Conservation (phyloP, 2,329 filamentous ascomycete species). For the Magnaporthiopsis incrustans region DNA sequence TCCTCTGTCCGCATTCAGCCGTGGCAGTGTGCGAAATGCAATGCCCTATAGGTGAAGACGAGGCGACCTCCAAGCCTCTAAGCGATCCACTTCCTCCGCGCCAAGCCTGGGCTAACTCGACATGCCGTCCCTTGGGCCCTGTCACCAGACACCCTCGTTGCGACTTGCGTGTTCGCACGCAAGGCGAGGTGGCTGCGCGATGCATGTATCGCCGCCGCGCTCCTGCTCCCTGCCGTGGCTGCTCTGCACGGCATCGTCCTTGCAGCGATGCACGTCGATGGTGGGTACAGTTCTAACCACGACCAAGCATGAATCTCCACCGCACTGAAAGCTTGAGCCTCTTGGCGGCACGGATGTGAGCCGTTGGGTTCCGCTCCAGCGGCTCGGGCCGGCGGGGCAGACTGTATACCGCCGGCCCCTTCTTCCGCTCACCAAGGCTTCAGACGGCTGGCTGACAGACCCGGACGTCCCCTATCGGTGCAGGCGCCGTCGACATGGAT, state of each 20-base stretch:
- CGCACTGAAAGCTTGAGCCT: constrained; percentile 7
- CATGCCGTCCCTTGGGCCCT: constrained; percentile 28
- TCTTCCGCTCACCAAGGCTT: neutral
- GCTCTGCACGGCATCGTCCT: constrained; percentile 57
- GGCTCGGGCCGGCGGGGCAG: too few species aligned
- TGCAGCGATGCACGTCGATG: constrained; percentile 47
- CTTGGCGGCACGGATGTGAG: neutral
- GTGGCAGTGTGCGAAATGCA: neutral
- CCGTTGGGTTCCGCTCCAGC: neutral
- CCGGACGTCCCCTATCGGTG: neutral
- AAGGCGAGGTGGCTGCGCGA: constrained; percentile 54
- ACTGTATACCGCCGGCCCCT: neutral
- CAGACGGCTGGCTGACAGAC: neutral
- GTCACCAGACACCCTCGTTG: constrained; percentile 50
- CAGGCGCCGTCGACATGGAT: constrained; percentile 60
- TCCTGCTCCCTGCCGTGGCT: constrained; percentile 55
- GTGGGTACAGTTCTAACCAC: constrained; percentile 29
- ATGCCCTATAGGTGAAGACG: neutral
- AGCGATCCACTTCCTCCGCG: neutral
- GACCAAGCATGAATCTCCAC: neutral
- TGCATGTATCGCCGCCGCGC: constrained; percentile 54
- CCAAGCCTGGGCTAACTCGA: neutral
- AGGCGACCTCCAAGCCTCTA: neutral
- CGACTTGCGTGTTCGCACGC: constrained; percentile 54
- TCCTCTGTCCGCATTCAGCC: neutral